Evolutionary conservation across 2,329 filamentous ascomycete genomes (phyloP).

Genomic region (Aaosphaeria arxii): DNA sequence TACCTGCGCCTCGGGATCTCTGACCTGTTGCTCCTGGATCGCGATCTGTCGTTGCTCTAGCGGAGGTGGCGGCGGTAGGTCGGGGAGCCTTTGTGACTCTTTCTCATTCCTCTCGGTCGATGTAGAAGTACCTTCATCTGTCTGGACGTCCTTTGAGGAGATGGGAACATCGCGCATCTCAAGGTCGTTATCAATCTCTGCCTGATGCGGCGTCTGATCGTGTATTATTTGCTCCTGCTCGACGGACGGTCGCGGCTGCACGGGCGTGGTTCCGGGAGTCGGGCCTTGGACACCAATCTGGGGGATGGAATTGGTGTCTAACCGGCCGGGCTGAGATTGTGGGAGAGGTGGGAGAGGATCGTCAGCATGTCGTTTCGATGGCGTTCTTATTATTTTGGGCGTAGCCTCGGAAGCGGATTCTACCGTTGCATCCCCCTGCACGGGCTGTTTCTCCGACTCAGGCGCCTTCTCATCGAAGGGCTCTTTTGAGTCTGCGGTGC

Average conservation of each 20-base stretch:
- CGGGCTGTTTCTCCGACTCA: constrained; percentile 19
- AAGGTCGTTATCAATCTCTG: constrained; percentile 53
- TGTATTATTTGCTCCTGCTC: constrained; percentile 44
- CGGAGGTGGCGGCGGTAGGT: constrained; percentile 57
- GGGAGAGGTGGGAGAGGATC: constrained; percentile 25
- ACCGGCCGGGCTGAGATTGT: constrained; percentile 19
- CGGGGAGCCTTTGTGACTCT: constrained; percentile 39
- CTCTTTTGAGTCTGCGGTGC: constrained; percentile 44
- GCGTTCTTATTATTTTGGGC: constrained; percentile 25
- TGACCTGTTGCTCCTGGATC: constrained; percentile 33
- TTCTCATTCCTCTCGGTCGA: constrained; percentile 15
- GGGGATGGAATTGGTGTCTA: constrained; percentile 32
- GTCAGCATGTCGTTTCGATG: constrained; percentile 32
- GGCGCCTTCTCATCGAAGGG: constrained; percentile 44
- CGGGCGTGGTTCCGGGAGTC: constrained; percentile 41
- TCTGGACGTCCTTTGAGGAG: constrained; percentile 49
- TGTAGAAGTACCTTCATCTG: constrained; percentile 33
- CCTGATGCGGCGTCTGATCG: constrained; percentile 49
- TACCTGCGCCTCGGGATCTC: constrained; percentile 42
- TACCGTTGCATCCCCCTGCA: constrained; percentile 17
- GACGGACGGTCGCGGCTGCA: constrained; percentile 31
- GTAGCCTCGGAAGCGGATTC: constrained; percentile 21
- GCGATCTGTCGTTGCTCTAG: constrained; percentile 44
- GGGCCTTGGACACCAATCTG: constrained; percentile 45
- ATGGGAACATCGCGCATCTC: constrained; percentile 60